phyloP scores from a whole-genome alignment of 192 early-diverging fungal species.

The Backusella sp. region DNA sequence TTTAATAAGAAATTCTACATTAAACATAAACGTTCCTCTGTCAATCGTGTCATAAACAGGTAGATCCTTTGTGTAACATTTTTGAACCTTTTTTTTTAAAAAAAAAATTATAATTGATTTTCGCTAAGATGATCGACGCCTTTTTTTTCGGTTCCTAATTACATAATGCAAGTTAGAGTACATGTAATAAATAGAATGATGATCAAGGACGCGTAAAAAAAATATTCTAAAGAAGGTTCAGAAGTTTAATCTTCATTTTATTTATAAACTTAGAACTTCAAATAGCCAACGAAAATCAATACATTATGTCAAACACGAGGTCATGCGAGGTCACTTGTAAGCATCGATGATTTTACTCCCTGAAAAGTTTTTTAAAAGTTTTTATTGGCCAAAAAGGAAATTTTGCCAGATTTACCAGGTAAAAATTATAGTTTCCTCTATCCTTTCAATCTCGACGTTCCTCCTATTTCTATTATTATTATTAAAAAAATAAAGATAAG shows the following conservation, averaged over 20 bases:
- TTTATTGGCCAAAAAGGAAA: neutral
- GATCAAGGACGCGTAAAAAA: neutral
- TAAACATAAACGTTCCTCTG: neutral
- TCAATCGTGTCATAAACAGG: neutral
- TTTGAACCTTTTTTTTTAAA: neutral
- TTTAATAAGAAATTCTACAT: neutral
- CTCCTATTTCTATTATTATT: constrained; percentile 3
- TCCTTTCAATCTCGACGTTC: neutral
- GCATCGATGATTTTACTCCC: neutral
- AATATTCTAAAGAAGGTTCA: neutral
- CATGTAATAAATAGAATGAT: neutral
- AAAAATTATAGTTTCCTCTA: neutral
- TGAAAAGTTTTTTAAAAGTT: neutral
- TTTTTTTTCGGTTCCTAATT: neutral
- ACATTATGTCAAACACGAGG: neutral
- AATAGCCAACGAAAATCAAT: neutral
- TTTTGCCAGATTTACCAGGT: neutral
- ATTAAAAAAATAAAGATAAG: neutral
- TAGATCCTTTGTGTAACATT: neutral
- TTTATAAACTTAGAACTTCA: neutral
- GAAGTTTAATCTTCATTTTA: neutral
- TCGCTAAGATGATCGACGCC: neutral
- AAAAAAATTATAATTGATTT: neutral
- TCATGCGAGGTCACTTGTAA: constrained; percentile 1
- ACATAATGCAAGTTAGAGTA: neutral